A percentile compares a stretch with the other conserved stretches of the same genome.
phyloP scores from a whole-genome alignment of 1,284 basidiomycete genomes.

The Sanghuangporus baumii region DNA sequence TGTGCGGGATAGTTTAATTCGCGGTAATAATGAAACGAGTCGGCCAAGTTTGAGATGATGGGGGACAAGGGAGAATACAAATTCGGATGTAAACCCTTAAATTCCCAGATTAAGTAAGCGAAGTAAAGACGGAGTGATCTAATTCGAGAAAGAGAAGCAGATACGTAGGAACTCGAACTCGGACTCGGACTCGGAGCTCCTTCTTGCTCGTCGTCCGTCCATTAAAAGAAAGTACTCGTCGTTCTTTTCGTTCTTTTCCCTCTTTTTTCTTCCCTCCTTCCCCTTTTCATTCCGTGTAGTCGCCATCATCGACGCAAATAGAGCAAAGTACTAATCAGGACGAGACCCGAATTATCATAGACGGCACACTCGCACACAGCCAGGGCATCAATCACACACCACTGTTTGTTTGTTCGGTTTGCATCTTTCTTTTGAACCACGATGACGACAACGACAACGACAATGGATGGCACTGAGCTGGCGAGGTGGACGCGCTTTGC shows the following conservation, averaged over 20 bases:
- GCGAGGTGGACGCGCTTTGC: constrained; percentile 78
- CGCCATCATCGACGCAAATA: not conserved
- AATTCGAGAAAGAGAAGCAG: not conserved
- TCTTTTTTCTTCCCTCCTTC: not conserved
- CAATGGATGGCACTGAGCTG: constrained; percentile 67
- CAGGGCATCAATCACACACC: not conserved
- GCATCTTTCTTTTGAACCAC: not conserved
- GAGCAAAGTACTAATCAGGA: not conserved
- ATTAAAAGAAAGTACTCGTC: not conserved
- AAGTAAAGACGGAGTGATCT: not conserved
- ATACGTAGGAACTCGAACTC: no score
- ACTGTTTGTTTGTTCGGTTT: not conserved
- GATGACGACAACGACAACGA: not conserved
- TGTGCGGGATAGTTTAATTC: not conserved
- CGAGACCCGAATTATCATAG: not conserved
- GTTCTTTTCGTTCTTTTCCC: not conserved
- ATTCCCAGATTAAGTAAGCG: not conserved
- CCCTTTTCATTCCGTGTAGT: not conserved
- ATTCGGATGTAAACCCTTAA: not conserved
- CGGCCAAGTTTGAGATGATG: not conserved
- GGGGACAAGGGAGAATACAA: not conserved
- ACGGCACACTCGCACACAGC: not conserved
- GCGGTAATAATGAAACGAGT: not conserved
- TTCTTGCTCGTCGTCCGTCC: not conserved
- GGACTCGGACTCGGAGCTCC: no score